phyloP scores from a whole-genome alignment of 768 basidiomycete species.

The Neoboletus subvelutipes region DNA sequence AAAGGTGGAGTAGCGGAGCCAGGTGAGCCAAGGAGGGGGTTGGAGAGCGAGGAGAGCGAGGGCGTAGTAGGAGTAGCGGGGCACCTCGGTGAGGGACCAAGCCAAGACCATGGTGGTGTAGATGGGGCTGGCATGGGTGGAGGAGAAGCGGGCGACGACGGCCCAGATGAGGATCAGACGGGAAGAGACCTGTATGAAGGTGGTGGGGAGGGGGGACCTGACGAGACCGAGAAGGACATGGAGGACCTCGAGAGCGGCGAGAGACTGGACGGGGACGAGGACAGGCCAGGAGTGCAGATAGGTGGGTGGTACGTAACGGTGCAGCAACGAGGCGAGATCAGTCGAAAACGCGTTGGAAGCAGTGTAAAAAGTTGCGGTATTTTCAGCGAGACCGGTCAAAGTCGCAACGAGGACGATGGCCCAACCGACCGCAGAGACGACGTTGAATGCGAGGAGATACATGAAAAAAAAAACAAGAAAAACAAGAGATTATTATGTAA shows the following conservation, averaged over 20 bases:
- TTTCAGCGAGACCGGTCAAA: slow-evolving; percentile 41
- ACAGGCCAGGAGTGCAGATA: slow-evolving; percentile 56
- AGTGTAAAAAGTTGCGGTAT: slow-evolving; percentile 28
- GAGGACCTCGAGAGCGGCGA: slow-evolving; percentile 79
- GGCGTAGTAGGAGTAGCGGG: slow-evolving; percentile 90
- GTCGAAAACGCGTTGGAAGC: slow-evolving; percentile 38
- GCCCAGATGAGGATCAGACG: slow-evolving; percentile 87
- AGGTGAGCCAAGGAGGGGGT: slow-evolving; percentile 59
- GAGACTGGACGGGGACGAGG: slow-evolving; percentile 75
- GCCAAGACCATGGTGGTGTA: slow-evolving; percentile 91
- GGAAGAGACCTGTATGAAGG: slow-evolving; percentile 75
- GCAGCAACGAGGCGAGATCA: slow-evolving; percentile 33
- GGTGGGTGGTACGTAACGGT: slow-evolving; percentile 43
- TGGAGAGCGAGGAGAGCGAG: slow-evolving; percentile 54
- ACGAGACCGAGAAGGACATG: slow-evolving; percentile 83
- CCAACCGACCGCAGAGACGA: slow-evolving; percentile 75
- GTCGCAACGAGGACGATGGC: slow-evolving; percentile 60
- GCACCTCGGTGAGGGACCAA: slow-evolving; percentile 89
- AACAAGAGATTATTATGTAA: slow-evolving; percentile 8
- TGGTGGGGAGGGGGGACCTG: slow-evolving; percentile 70
- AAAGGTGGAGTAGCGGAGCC: slow-evolving; percentile 89
- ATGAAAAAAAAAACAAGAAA: background rate
- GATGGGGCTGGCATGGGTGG: slow-evolving; percentile 68
- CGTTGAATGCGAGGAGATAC: slow-evolving; percentile 82
- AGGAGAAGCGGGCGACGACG: slow-evolving; percentile 41